Percentiles rank a stretch among this genome's conserved stretches.
Conservation (phyloP, 1,284 basidiomycete genomes). For the Meripilus lineatus region DNA sequence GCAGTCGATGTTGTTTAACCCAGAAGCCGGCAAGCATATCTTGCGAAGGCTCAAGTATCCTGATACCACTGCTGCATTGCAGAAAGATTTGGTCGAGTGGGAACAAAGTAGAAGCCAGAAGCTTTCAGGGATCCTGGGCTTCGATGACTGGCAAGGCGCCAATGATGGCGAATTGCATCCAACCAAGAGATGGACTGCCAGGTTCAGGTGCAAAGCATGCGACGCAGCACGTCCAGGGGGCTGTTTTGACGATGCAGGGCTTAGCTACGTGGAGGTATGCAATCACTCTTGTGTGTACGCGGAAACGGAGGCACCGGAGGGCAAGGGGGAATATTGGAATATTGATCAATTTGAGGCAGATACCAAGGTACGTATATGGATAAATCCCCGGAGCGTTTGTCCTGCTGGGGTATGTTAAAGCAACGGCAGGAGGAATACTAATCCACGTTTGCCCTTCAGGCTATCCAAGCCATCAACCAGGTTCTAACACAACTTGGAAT, state of each 20-base stretch:
- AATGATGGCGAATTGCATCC: conserved; percentile 46
- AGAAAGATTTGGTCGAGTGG: conserved; percentile 49
- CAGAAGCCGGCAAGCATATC: conserved; percentile 3
- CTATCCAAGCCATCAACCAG: conserved; percentile 34
- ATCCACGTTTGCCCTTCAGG: too few relatives aligned
- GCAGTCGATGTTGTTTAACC: conserved; percentile 32
- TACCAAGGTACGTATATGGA: conserved; percentile 40
- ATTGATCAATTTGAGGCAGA: conserved; percentile 50
- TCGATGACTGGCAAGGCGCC: conserved; percentile 42
- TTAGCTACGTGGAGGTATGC: too few relatives aligned
- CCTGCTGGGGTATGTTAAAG: too few relatives aligned
- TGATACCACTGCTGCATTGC: conserved; percentile 31
- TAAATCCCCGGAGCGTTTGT: neutral
- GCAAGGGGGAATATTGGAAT: conserved; percentile 41
- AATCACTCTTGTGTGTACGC: too few relatives aligned
- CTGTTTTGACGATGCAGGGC: too few relatives aligned
- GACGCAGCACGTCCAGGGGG: neutral
- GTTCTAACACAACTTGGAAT: conserved; percentile 30
- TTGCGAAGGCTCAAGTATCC: conserved; percentile 3
- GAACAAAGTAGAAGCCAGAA: conserved; percentile 35
- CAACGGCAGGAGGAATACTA: too few relatives aligned
- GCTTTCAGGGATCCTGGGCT: too few relatives aligned
- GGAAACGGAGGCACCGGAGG: conserved; percentile 51
- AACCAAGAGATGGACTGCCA: conserved; percentile 49
- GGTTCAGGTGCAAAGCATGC: conserved; percentile 46